Base-by-base conservation (phyloP, 306 rosid species). In the Quercus bicolor region DNA sequence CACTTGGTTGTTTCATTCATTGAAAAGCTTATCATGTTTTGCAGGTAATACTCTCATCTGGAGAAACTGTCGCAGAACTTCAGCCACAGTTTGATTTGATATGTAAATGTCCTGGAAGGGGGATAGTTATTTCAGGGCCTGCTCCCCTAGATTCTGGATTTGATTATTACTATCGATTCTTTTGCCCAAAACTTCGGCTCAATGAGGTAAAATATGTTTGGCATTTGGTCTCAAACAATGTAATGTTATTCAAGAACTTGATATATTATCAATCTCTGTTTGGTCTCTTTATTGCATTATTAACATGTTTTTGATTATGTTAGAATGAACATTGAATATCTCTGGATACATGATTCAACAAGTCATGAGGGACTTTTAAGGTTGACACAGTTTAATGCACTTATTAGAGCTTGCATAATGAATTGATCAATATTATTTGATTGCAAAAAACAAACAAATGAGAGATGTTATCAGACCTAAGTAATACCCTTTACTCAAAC, bases 131-230 rank as follows among this genome's bases (percentile, higher is more conserved):
- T 78, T 71, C 97, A 1, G 97, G 86, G 34, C 52, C 57, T 66
- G 85, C 97, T 74, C 86, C 91, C 77, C 82, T 85, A 1, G 89
- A 77, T 33, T 92, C 95, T 0, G 88, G 83, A 54, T 92, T 89
- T 84, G 97, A 94, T 64, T 86, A 90, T 84, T 84, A 74, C 76
- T 89, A 88, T 72, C 80, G 94, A 65, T 89, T 6, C 80, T 92
- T 92, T 81, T 75, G 78, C 82, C 98, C 97, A 5, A 86, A 89
- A 79, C 0, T 12, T 14, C 90, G 91, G 70, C 55, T 92, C 84
- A 79, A 86, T 53, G 97, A 92, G 95, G 98, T 89, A 84, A 68
- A 34, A 33, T 19, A 68, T 33, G 52, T 68, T 12, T 19, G 26
- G n/a, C 9, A 12, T 68, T 34, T 68, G 26, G 21, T 34, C n/a